Evolutionary conservation across 495 filamentous ascomycete species (phyloP), one percentile per base, ranked within the genome.

Genomic region (Aspergillus wentii): DNA sequence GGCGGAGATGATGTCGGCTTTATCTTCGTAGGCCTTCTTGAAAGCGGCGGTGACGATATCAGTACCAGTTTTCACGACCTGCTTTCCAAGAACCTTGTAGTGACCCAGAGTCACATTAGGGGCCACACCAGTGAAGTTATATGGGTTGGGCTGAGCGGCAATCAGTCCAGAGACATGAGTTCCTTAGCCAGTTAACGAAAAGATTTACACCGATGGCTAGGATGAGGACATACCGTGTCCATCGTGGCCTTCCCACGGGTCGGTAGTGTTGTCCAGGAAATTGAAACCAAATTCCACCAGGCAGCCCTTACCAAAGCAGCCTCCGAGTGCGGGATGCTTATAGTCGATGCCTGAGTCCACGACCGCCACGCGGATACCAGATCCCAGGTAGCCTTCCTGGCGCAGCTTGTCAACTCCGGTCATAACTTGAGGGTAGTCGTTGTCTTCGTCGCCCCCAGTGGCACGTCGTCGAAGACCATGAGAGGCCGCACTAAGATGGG

Each of bases 1-100:
- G 8, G 72, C 72, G 17, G 76, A 75, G 47, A 80, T 80, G 45
- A 80, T 68, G 49, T 79, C 74, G 19, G 68, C 71, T 9, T 74
- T 74, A 29, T 59, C 74, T 46, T 79, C 69, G 41, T 69, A 79
- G 4, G 76, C 76, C 57, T 59, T 62, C 49, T 72, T 66, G 43
- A 75, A 79, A 5, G 75, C 75, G 9, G 62, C 61, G 19, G 77
- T 74, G 48, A 79, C 50, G 13, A 74, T 62, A 50, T 78, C 75
- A 41, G 74, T 71, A 23, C 54, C 61, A 17, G 68, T 70, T 19
- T 62, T 49, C 21, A 62, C 61, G 2, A 13, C 40, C 3, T 13
- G 11, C 55, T 72, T 77, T 38, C 74, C 74, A 38, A 78, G 72
- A 15, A 79, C 72, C 26, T 73, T 71, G 46, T 71, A 80, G 22